Base-by-base conservation (phyloP, 139 green algal species). In the Trebouxia sp. region DNA sequence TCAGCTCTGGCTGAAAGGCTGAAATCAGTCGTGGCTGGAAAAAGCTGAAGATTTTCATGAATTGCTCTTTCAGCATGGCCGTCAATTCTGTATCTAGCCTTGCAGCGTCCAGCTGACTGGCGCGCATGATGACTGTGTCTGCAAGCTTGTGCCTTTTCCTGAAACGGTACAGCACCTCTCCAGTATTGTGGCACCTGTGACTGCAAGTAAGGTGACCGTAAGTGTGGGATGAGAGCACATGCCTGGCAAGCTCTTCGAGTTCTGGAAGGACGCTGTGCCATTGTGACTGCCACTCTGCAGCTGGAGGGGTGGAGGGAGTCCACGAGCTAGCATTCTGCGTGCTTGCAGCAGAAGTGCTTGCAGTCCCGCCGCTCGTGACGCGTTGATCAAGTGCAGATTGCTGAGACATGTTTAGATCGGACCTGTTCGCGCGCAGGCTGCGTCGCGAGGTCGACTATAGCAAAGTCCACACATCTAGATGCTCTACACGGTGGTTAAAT, bases 21-120 rank as follows among this genome's bases (percentile, higher is more conserved):
- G 72, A 79, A 28, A 82, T 77, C 42, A 82, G 58, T n/a, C 67
- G 35, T 26, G 48, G 78, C 45, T 70, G 43, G 10, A 67, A 51
- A 20, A 75, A 47, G 12, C 42, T 67, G 51, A 83, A 96, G 22
- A 88, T 82, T 4, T 65, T 62, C 75, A 87, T 85, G 75, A 98
- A 90, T 83, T 98, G 93, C 78, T 97, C 93, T 17, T 85, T 81
- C 42, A 98, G 86, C 88, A 98, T 92, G 17, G 41, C 79, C 5
- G 77, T 81, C 35, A 98, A 90, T 85, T 98, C 94, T 1, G 83
- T 85, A 51, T 98, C 94, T 65, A 98, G 75, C 4, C 93, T 85
- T 22, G 76, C 55, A 6, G 94, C 94, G 41, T 98, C 94, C 66
- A 95, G 79, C 86, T 97, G 91, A 42, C 86, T 95, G 50, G 91